Percentiles rank a stretch among this genome's conserved stretches.
These are phyloP conservation scores for Phaseolus coccineus DNA, from an alignment of 331 rosid species.

Conservation along the genomic window DNA sequence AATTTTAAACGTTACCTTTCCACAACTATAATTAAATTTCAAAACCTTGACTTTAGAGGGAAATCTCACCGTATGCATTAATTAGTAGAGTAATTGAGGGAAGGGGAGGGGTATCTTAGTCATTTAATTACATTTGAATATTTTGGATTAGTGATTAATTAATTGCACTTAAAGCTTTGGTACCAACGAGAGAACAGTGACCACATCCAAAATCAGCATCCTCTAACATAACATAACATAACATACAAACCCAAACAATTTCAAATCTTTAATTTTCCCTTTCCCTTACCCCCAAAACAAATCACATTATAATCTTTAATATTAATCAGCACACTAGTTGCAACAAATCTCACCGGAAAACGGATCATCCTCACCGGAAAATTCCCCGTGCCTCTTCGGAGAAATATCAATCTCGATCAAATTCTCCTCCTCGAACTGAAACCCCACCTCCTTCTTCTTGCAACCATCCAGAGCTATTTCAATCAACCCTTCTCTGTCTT, in stretches of 20 bases:
- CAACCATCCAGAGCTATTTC: conserved; percentile 79
- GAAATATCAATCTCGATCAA: conserved; percentile 87
- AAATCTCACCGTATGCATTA: neutral
- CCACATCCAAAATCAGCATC: conserved; percentile 40
- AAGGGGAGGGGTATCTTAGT: neutral
- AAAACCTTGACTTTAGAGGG: neutral
- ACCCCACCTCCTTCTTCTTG: conserved; percentile 47
- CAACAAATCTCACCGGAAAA: conserved; percentile 52
- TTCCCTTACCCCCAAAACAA: conserved; percentile 34
- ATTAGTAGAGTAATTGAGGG: neutral
- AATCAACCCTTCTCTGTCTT: conserved; percentile 81
- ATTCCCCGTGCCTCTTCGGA: conserved; percentile 51
- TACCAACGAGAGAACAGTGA: conserved; percentile 36
- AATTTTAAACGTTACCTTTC: neutral
- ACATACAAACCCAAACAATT: conserved; percentile 21
- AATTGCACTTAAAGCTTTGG: conserved; percentile 40
- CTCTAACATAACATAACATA: neutral
- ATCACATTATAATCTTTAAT: conserved; percentile 36
- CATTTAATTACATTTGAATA: conserved; percentile 34
- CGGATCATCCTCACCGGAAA: conserved; percentile 47
- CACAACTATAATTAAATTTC: neutral
- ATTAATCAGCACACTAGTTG: conserved; percentile 43
- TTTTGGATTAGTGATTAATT: conserved; percentile 46
- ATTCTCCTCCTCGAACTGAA: conserved; percentile 85
- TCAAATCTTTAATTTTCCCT: conserved; percentile 39